These are phyloP conservation scores for Aspergillus floridensis DNA, from an alignment of 2,329 filamentous ascomycete species.

Conservation along the genomic window DNA sequence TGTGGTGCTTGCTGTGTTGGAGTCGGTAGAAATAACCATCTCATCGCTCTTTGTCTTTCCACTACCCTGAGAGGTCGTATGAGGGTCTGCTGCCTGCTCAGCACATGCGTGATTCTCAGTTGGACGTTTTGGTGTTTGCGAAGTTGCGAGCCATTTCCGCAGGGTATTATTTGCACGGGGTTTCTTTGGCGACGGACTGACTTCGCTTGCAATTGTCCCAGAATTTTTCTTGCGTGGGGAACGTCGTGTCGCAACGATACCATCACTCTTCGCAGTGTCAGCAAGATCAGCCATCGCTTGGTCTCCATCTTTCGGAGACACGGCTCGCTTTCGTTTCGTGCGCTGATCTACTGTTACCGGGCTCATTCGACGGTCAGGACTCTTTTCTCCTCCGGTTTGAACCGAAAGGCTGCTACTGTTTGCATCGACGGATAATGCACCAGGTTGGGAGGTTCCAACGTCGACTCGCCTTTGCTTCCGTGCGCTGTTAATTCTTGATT, in stretches of 20 bases:
- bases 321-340: neutral
- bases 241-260: neutral
- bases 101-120: neutral
- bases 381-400: neutral
- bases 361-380: neutral
- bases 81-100: neutral
- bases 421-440: neutral
- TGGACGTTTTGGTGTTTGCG: neutral
- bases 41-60: neutral
- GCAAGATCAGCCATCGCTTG: neutral
- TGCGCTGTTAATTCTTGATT: neutral
- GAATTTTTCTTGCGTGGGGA: neutral
- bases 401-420: neutral
- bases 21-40: neutral
- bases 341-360: neutral
- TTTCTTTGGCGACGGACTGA: neutral
- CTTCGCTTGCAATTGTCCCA: neutral
- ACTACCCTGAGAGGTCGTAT: neutral
- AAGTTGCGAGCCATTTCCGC: neutral
- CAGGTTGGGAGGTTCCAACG: conserved; percentile 9
- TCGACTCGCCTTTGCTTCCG: conserved; percentile 22
- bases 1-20: neutral
- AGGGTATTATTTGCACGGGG: conserved; percentile 4
- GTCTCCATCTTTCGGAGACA: neutral
- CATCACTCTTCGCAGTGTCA: neutral